phyloP scores from a whole-genome alignment of 495 filamentous ascomycete species.

The Usnea hakonensis region DNA sequence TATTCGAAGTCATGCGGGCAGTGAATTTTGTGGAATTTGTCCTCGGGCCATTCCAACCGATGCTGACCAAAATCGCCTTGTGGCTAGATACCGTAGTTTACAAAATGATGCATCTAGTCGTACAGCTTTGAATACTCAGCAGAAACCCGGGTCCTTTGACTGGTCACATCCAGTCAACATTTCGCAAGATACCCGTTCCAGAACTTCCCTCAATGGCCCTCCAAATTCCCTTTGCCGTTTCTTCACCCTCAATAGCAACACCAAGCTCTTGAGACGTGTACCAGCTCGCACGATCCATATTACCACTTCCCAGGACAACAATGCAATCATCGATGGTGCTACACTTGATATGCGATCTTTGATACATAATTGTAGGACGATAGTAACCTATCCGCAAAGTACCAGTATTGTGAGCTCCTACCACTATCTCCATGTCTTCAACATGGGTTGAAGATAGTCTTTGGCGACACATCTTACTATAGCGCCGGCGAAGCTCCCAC shows the following conservation, averaged over 20 bases:
- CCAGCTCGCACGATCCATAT: slow-evolving; percentile 70
- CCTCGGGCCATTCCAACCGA: too few relatives aligned
- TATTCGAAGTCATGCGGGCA: too few relatives aligned
- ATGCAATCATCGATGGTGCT: slow-evolving; percentile 53
- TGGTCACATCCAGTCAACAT: slow-evolving; percentile 5
- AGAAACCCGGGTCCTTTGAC: not conserved
- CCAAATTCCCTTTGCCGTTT: slow-evolving; percentile 38
- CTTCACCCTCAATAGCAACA: slow-evolving; percentile 48
- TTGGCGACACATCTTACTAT: slow-evolving; percentile 16
- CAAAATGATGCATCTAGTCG: too few relatives aligned
- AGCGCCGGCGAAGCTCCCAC: slow-evolving; percentile 42
- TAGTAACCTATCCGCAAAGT: slow-evolving; percentile 11
- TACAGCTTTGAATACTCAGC: not conserved
- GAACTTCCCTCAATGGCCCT: not conserved
- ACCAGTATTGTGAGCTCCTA: slow-evolving; percentile 31
- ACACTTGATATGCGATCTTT: slow-evolving; percentile 65
- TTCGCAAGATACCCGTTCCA: not conserved
- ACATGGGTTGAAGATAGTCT: not conserved
- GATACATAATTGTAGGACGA: slow-evolving; percentile 36
- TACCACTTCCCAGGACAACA: slow-evolving; percentile 62
- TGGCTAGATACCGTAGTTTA: too few relatives aligned
- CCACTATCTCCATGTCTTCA: slow-evolving; percentile 29
- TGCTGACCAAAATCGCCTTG: too few relatives aligned
- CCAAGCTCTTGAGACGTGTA: slow-evolving; percentile 73
- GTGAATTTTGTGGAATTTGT: too few relatives aligned